Base-by-base conservation (phyloP, 768 basidiomycete genomes). In the Tylopilus balloui region DNA sequence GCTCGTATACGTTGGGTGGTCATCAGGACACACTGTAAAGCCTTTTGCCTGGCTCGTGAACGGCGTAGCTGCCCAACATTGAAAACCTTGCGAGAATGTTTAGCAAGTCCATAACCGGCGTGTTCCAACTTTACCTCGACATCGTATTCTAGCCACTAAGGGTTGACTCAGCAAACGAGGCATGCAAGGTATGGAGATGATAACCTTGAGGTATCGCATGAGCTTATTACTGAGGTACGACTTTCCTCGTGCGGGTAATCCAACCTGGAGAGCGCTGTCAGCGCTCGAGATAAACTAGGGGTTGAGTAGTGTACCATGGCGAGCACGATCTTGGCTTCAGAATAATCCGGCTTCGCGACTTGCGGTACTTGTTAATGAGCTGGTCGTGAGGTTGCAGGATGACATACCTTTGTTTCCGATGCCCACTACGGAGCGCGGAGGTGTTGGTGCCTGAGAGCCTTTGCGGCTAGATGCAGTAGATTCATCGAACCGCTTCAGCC, bases 181-280 rank as follows among this genome's bases (percentile, higher is more conserved):
- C 46, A 45, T 14, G 45, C 14, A 27, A 3, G 45, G 27, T 38
- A 24, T 50, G 20, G 52, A 25, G 44, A 52, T 24, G 17, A 65
- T 78, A 55, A 92, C 95, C 69, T 90, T 88, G 35, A 99, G 77
- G 66, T 99, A 99, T 51, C 94, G 81, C 86, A 84, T 92, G 53
- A 99, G 80, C 71, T 95, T 98, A 70, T 99, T 99, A 67, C 90
- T 93, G 51, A 99, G 80, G 69, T 97, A 99, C 2, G 94, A 97
- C 71, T 99, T 99, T 15, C 96, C 96, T 50, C 96, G 78, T 3
- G 96, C 96, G n/a, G 96, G 96, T 37, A 99, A 70, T 24, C 96
- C 96, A 51, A 98, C 92, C 92, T 94, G 56, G 23, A 42, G 24
- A 17, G 42, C 14, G 21, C 8, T 20, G 15, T 50, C 32, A 48